These are phyloP conservation scores for Fraxinus excelsior DNA, from an alignment of 257 asterid genomes.

Conservation along the genomic window DNA sequence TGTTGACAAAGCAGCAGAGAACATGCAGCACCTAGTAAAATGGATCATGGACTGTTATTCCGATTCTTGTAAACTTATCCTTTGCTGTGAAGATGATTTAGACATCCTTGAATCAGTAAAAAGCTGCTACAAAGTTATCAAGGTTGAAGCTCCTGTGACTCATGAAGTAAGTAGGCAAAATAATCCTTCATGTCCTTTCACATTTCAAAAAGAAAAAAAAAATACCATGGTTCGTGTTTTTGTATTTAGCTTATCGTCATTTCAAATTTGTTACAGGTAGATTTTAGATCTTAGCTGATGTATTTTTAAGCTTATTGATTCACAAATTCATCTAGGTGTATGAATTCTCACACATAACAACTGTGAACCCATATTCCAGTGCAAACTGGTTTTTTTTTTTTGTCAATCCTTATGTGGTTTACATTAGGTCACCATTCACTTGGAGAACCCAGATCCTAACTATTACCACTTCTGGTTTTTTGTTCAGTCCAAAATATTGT, in stretches of 20 bases:
- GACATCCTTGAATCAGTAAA: conserved; percentile 69
- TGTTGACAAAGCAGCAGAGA: conserved; percentile 79
- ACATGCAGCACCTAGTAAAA: conserved; percentile 71
- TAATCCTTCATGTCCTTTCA: not conserved
- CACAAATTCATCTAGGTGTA: not conserved
- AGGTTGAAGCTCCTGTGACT: conserved; percentile 61
- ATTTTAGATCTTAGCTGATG: not conserved
- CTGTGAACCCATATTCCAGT: not conserved
- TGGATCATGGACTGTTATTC: conserved; percentile 91
- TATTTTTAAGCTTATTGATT: too few species aligned
- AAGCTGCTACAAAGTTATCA: conserved; percentile 58
- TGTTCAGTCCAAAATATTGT: not conserved
- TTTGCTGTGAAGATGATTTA: conserved; percentile 73
- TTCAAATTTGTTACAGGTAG: not conserved
- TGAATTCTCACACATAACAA: too few species aligned
- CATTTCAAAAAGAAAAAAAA: not conserved
- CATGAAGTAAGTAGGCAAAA: conserved; percentile 56
- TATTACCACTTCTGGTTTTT: not conserved
- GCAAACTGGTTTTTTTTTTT: not conserved
- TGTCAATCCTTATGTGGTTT: not conserved
- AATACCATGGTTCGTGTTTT: not conserved
- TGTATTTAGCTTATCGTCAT: not conserved
- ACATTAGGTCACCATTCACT: not conserved
- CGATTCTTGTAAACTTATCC: conserved; percentile 73
- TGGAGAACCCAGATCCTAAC: not conserved